A percentile compares a stretch with the other conserved stretches of the same genome.
Evolutionary conservation across 768 basidiomycete species (phyloP).

Genomic region (Russula abietina): DNA sequence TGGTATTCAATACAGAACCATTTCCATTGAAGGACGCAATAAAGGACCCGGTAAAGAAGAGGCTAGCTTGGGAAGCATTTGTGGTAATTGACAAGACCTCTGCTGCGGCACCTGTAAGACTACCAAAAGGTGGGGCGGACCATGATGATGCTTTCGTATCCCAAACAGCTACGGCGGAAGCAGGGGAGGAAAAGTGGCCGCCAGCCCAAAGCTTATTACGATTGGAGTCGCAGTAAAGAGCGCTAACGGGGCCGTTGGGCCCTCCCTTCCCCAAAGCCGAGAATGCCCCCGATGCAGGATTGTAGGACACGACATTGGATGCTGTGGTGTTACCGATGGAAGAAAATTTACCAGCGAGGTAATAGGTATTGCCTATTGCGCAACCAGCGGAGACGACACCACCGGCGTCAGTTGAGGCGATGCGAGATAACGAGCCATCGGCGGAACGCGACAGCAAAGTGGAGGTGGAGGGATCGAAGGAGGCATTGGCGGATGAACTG

Average conservation of each 20-base stretch:
- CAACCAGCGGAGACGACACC: conserved; percentile 76
- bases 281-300: conserved; percentile 50
- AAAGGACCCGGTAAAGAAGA: conserved; percentile 90
- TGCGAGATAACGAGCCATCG: conserved; percentile 58
- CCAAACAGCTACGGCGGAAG: conserved; percentile 65
- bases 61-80: conserved; percentile 60
- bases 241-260: conserved; percentile 65
- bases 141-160: conserved; percentile 58
- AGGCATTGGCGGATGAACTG: conserved; percentile 41
- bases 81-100: conserved; percentile 71
- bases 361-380: conserved; percentile 59
- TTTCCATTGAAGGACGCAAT: conserved; percentile 61
- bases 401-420: conserved; percentile 76
- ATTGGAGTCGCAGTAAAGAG: conserved; percentile 70
- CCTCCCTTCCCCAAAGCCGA: conserved; percentile 59
- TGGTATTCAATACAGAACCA: conserved; percentile 47
- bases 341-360: conserved; percentile 79
- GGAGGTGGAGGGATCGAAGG: conserved; percentile 66
- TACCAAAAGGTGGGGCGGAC: conserved; percentile 75
- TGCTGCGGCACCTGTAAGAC: conserved; percentile 64
- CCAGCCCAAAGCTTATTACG: conserved; percentile 70
- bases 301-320: conserved; percentile 73
- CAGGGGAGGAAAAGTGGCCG: conserved; percentile 66
- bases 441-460: conserved; percentile 61
- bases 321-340: conserved; percentile 55